Evolutionary conservation across 441 rosid genomes (phyloP), one percentile per base, ranked within the genome.

Genomic region (Erysimum pusillum): DNA sequence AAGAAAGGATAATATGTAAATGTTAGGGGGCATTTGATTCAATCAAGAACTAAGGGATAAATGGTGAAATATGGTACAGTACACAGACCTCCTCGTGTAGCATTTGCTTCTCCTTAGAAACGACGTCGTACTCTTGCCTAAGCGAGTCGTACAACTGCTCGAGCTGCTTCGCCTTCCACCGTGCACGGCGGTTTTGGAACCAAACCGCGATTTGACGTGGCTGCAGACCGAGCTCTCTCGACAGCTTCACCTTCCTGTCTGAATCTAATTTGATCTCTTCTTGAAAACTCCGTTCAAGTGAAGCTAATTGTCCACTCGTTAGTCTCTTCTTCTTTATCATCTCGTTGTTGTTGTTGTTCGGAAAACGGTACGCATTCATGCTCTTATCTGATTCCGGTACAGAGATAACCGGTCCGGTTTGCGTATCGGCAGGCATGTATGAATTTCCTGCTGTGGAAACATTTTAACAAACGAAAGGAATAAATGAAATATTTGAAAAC

Each of bases 141-240:
- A 95, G 96, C 0, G 89, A 38, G 63, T 92, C 92, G 46, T 92
- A 95, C 14, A 90, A 81, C 70, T 87, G 89, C 79, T 92, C 99
- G 8, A 95, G 93, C 70, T 91, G 93, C 87, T 95, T 92, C 2
- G 93, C 83, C 79, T 92, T 95, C 99, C 98, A 92, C 22, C 99
- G 71, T 34, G 99, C 98, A 9, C 99, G 93, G 41, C 96, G 85
- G 81, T 95, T 95, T 62, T 92, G 99, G 80, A 95, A 95, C 99
- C 99, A 95, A 57, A 95, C 92, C 15, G 99, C 96, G 51, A 95
- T 88, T 79, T 95, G 99, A 52, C 99, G 87, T 6, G 98, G 99
- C 84, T 92, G 98, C 41, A 92, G 82, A 67, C 98, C 96, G 34
- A 95, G 87, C 34, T 95, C 97, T 25, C 87, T 82, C 8, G 99